Percentiles rank a stretch among this genome's conserved stretches.
Evolutionary conservation across 768 basidiomycete genomes (phyloP).

Genomic region (Tulasnella sp.): DNA sequence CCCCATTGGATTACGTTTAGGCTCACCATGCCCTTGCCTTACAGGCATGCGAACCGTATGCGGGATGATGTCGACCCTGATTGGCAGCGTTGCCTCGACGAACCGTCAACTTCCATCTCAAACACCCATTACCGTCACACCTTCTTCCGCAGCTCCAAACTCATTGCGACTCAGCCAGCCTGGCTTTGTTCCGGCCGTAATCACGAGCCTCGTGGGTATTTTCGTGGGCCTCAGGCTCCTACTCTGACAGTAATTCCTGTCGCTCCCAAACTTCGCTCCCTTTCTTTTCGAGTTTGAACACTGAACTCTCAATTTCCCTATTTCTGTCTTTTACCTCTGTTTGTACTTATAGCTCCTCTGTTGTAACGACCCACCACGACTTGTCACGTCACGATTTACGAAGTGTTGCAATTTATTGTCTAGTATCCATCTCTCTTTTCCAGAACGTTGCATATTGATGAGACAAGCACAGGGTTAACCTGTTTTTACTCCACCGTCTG

Average conservation of each 20-base stretch:
- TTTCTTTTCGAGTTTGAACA: background rate
- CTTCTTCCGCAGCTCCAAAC: background rate
- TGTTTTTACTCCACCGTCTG: background rate
- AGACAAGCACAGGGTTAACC: background rate
- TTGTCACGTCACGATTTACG: background rate
- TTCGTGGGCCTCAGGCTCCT: background rate
- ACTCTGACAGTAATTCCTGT: background rate
- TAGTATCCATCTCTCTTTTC: background rate
- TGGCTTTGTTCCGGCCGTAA: background rate
- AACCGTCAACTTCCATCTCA: constrained; percentile 39
- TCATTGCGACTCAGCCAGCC: background rate
- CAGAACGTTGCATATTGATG: no score
- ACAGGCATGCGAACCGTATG: constrained; percentile 48
- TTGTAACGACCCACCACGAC: background rate
- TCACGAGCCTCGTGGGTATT: background rate
- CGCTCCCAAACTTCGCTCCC: background rate
- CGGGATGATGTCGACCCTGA: constrained; percentile 47
- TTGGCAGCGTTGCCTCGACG: constrained; percentile 49
- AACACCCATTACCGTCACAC: constrained; percentile 28
- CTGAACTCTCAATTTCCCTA: background rate
- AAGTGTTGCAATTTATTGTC: background rate
- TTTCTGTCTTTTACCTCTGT: background rate
- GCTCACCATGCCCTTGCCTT: background rate
- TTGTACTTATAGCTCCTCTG: background rate
- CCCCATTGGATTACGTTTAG: background rate